phyloP scores from a whole-genome alignment of 179 eudicot genomes.

The Vitellaria paradoxa region DNA sequence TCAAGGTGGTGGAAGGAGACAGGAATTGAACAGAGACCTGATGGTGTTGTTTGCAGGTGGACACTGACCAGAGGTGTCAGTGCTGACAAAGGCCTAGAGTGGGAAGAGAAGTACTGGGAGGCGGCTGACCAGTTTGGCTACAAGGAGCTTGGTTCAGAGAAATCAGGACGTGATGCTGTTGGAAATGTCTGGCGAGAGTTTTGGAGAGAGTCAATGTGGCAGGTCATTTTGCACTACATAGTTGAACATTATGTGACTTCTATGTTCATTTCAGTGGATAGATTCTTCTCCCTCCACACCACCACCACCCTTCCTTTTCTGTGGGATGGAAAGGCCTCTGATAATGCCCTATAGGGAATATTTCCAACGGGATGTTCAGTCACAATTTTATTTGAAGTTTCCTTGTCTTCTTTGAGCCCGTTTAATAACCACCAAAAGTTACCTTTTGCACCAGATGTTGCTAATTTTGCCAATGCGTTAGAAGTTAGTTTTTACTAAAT shows the following conservation, averaged over 20 bases:
- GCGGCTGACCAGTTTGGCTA: conserved; percentile 67
- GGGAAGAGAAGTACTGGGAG: conserved; percentile 97
- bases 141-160: conserved; percentile 92
- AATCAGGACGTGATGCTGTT: conserved; percentile 83
- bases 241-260: neutral
- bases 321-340: neutral
- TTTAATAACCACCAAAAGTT: too few species aligned
- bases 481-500: too few species aligned
- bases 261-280: neutral
- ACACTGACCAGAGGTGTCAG: conserved; percentile 76
- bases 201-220: conserved; percentile 91
- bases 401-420: neutral
- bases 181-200: conserved; percentile 91
- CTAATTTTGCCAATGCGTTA: too few species aligned
- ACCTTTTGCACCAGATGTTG: too few species aligned
- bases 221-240: conserved; percentile 37
- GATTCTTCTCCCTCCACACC: too few species aligned
- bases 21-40: conserved; percentile 65
- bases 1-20: conserved; percentile 92
- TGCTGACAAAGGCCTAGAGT: conserved; percentile 74
- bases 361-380: neutral
- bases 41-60: conserved; percentile 84
- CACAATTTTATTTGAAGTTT: neutral
- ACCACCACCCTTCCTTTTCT: neutral
- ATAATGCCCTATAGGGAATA: neutral